These are phyloP conservation scores for Skeletonema costatum DNA, from an alignment of 108 stramenopile species.

Conservation along the genomic window DNA sequence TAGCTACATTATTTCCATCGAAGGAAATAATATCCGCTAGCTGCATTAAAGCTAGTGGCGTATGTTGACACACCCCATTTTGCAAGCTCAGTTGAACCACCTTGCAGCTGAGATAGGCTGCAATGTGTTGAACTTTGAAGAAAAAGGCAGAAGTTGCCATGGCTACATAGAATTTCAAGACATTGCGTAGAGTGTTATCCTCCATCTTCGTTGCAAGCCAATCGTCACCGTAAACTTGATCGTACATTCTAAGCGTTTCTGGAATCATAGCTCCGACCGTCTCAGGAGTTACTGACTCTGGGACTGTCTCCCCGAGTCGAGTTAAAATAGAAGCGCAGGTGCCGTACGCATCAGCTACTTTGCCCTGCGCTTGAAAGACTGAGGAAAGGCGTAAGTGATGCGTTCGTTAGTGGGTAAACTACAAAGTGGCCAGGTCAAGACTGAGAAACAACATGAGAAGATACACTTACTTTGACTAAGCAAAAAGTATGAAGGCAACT, in stretches of 20 bases:
- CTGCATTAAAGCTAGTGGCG: too few species aligned
- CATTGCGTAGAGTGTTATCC: background rate
- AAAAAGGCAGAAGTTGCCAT: background rate
- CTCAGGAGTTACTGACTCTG: background rate
- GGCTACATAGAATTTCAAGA: background rate
- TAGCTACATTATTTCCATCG: too few species aligned
- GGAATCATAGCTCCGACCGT: background rate
- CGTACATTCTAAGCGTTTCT: background rate
- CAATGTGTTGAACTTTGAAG: background rate
- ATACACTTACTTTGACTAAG: background rate
- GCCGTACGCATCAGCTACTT: background rate
- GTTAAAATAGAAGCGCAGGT: background rate
- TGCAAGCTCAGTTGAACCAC: conserved; percentile 5
- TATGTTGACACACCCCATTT: background rate
- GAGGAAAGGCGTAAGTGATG: too few species aligned
- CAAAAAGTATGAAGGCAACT: background rate
- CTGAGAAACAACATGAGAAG: too few species aligned
- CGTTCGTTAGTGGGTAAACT: too few species aligned
- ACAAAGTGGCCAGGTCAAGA: too few species aligned
- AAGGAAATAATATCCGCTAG: too few species aligned
- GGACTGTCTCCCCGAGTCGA: background rate
- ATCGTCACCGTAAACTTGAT: too few species aligned
- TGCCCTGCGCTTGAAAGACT: background rate
- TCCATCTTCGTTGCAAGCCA: background rate
- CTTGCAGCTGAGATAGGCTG: too few species aligned